Evolutionary conservation across 73 alveolate genomes (phyloP).

Genomic region (Tetrahymena malaccensis): DNA sequence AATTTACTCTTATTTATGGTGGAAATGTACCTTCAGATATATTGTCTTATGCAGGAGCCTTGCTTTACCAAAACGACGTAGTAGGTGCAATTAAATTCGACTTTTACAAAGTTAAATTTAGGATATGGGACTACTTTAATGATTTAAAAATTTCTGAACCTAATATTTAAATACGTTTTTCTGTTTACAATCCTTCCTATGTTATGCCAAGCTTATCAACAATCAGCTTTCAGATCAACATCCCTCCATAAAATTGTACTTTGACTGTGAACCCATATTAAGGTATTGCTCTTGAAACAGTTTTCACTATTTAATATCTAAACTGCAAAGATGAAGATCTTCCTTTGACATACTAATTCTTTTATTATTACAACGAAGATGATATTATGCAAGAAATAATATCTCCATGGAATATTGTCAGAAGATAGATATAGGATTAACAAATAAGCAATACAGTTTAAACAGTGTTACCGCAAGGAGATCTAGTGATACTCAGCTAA

Average conservation of each 20-base stretch:
- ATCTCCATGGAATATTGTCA: neutral
- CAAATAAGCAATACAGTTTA: too few relatives aligned
- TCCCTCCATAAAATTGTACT: neutral
- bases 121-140: neutral
- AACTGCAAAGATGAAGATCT: neutral
- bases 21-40: neutral
- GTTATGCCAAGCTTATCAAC: neutral
- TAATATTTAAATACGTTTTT: neutral
- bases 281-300: neutral
- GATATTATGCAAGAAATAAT: neutral
- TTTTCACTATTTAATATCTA: neutral
- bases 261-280: neutral
- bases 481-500: neutral
- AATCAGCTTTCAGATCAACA: too few relatives aligned
- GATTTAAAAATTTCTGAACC: neutral
- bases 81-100: neutral
- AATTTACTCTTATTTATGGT: neutral
- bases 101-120: neutral
- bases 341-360: neutral
- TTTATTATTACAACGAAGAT: too few relatives aligned
- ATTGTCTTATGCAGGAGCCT: neutral
- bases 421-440: neutral
- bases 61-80: too few relatives aligned
- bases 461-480: neutral
- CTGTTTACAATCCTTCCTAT: neutral